Evolutionary conservation across 139 green algal species (phyloP), one percentile per base, ranked within the genome.

Genomic region (Astrephomene gubernaculifera): DNA sequence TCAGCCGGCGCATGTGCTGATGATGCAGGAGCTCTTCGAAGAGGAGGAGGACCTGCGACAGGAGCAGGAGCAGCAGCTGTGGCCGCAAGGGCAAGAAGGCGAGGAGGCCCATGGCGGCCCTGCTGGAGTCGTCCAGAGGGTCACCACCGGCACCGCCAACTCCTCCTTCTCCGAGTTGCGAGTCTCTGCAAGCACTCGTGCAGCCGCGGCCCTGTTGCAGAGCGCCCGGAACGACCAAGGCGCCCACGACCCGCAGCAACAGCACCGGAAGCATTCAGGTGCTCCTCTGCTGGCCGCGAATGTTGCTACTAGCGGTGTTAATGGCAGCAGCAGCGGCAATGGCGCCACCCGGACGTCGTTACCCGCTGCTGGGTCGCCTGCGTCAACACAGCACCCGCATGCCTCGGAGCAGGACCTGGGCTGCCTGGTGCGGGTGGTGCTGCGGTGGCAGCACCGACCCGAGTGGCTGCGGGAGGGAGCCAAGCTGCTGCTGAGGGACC

Each of bases 381-480:
- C n/a, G n/a, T n/a, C n/a, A n/a, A n/a, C n/a, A n/a, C n/a, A n/a
- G n/a, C 41, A 24, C 35, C 53, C 45, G 61, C 54, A 10, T 17
- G 8, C 29, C n/a, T 12, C 53, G 8, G 63, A 67, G 4, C 70
- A 73, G 5, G 82, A 84, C 68, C 22, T 84, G 21, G 79, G 86
- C 25, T 89, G 71, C 54, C 71, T 91, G 52, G 87, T 90, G 60
- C 36, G 36, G 64, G 87, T 86, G 73, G 69, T 87, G 79, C 21
- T 93, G 94, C 57, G 88, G 44, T 97, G 96, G 81, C 70, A 87
- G 71, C 88, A 94, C 45, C 81, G 92, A 21, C 91, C 94, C 39
- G 94, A 97, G 83, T 97, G 94, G 95, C 79, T 97, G 91, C 80
- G 88, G 64, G 80, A 91, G 71, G 94, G 94, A 0, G 88, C 92